phyloP scores from a whole-genome alignment of 108 stramenopile species.

The Cyclotella cryptica region DNA sequence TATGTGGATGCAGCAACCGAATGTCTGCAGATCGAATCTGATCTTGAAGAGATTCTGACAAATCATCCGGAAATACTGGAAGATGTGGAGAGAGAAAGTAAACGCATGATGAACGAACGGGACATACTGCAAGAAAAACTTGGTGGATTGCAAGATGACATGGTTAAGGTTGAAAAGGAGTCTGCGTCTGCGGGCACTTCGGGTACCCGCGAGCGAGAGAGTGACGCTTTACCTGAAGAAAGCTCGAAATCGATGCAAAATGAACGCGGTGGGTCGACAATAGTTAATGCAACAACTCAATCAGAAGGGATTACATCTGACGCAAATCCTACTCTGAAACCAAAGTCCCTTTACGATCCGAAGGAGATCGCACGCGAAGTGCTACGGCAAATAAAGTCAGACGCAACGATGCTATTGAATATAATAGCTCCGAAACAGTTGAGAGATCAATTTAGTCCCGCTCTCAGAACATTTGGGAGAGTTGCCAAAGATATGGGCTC shows the following conservation, averaged over 20 bases:
- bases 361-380: conserved; percentile 48
- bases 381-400: conserved; percentile 39
- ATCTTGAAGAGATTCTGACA: conserved; percentile 78
- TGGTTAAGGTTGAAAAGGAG: background rate
- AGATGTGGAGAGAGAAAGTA: conserved; percentile 74
- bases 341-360: conserved; percentile 23
- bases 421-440: conserved; percentile 36
- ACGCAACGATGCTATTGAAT: conserved; percentile 27
- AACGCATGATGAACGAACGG: conserved; percentile 68
- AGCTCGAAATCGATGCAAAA: conserved; percentile 14
- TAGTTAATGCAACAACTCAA: conserved; percentile 6
- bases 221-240: conserved; percentile 29
- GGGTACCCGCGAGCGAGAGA: conserved; percentile 20
- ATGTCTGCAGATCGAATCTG: conserved; percentile 80
- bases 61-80: conserved; percentile 75
- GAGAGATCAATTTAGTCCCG: conserved; percentile 30
- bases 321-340: conserved; percentile 4
- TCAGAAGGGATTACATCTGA: background rate
- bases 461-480: conserved; percentile 14
- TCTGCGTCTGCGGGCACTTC: background rate
- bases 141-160: conserved; percentile 9
- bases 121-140: conserved; percentile 53
- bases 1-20: conserved; percentile 84
- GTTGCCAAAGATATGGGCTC: conserved; percentile 33
- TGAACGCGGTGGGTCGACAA: conserved; percentile 4